Conservation (phyloP, 257 asterid species). For the Apocynum venetum region DNA sequence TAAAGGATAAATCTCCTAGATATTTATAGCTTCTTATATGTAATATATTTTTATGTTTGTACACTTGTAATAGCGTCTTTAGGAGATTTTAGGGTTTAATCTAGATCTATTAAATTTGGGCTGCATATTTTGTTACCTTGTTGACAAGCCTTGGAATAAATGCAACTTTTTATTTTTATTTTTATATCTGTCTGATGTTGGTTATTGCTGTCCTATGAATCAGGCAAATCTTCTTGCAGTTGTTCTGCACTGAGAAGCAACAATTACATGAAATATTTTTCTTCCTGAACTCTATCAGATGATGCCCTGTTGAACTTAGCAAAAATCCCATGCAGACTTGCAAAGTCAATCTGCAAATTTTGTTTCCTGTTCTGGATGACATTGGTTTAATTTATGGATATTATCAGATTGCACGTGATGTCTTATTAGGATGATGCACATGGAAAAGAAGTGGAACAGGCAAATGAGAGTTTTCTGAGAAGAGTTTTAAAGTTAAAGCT, state of each 20-base stretch:
- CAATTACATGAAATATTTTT: not conserved
- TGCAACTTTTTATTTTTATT: not conserved
- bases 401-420: too few relatives aligned
- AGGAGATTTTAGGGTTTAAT: not conserved
- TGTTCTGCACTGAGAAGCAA: not conserved
- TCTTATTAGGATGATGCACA: not conserved
- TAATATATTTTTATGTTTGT: too few relatives aligned
- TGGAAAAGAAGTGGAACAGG: too few relatives aligned
- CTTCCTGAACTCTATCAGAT: not conserved
- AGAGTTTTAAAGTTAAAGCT: not conserved
- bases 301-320: not conserved
- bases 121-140: not conserved
- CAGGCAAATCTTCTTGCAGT: not conserved
- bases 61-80: not conserved
- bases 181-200: not conserved
- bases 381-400: too few relatives aligned
- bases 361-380: too few relatives aligned
- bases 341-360: too few relatives aligned
- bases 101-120: not conserved
- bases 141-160: not conserved
- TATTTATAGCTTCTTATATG: too few relatives aligned
- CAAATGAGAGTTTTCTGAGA: not conserved
- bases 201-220: not conserved
- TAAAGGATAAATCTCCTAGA: not conserved
- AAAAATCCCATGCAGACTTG: not conserved